Base-by-base conservation (phyloP, 805 yeast genomes). In the baker's yeast (Saccharomyces cerevisiae) region DNA sequence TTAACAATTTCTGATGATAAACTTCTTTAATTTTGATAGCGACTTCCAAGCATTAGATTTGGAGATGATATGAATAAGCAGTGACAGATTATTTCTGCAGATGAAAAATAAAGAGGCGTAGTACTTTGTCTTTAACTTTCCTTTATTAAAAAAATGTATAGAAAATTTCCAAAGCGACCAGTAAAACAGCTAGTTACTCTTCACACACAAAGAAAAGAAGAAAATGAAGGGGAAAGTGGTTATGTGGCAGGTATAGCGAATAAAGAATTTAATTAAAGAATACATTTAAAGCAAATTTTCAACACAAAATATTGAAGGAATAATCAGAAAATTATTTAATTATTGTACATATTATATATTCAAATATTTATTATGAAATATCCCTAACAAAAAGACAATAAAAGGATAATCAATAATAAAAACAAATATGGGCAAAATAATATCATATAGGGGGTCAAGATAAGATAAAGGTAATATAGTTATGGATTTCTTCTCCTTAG, bases 401-500 rank as follows among this genome's bases (percentile, higher is more conserved):
- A 29, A 46, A 41, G 27, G 26, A 48, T 46, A 48, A 30, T 46
- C 28, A n/a, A 30, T 21, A 29, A 46, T 31, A 32, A 46, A 46
- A 13, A 21, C 22, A 8, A 27, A 46, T 24, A 28, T 22, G 28
- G 36, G 29, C 29, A 29, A 22, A 36, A 14, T 28, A 32, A 30
- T 28, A 36, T 32, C 31, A 17, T 41, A 41, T 22, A 28, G 27
- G 27, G 36, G 22, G 31, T 29, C 21, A n/a, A 17, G 28, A 46
- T 11, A 46, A 31, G 17, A 21, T 13, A 24, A 46, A 22, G 36
- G 22, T 46, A 46, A 17, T 8, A 51, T 26, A n/a, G 8, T 31
- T 13, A 41, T 31, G 59, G 54, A 21, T 57, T 17, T 36, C 43
- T 36, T 36, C 17, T 36, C 43, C 43, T 17, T 36, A 11, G 10